Conservation (phyloP, 495 filamentous ascomycete species). For the Trichoderma reesei region DNA sequence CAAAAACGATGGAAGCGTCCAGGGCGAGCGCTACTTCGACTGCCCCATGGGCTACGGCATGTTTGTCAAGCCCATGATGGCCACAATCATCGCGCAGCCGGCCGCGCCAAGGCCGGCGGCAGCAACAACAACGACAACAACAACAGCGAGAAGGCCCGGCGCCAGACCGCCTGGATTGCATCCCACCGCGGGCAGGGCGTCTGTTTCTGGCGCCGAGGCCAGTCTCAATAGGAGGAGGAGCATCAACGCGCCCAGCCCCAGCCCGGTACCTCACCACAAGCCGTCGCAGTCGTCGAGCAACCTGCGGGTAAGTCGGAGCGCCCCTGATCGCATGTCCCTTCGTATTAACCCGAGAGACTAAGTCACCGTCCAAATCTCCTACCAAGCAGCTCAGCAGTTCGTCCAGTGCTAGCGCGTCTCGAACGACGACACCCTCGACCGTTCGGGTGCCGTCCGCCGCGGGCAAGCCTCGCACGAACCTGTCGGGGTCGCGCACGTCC, state of each 20-base stretch:
- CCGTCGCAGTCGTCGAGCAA: slow-evolving; percentile 43
- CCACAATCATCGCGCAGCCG: slow-evolving; percentile 51
- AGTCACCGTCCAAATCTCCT: slow-evolving; percentile 73
- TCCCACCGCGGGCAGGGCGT: slow-evolving; percentile 23
- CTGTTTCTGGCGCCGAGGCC: slow-evolving; percentile 31
- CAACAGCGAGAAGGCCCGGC: slow-evolving; percentile 19
- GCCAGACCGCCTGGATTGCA: slow-evolving; percentile 29
- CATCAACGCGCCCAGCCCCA: slow-evolving; percentile 57
- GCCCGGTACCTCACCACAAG: slow-evolving; percentile 40
- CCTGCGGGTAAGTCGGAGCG: slow-evolving; percentile 39
- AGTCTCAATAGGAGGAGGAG: slow-evolving; percentile 48
- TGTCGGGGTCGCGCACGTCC: slow-evolving; percentile 43
- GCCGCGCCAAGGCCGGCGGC: slow-evolving; percentile 21
- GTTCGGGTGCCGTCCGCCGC: slow-evolving; percentile 30
- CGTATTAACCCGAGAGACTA: slow-evolving; percentile 15
- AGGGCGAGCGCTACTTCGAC: slow-evolving; percentile 84
- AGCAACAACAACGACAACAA: background rate
- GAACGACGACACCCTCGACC: slow-evolving; percentile 51
- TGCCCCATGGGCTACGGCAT: slow-evolving; percentile 74
- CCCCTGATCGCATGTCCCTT: background rate
- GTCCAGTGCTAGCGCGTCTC: slow-evolving; percentile 47
- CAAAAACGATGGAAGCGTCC: slow-evolving; percentile 90
- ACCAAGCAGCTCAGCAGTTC: slow-evolving; percentile 61
- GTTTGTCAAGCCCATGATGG: slow-evolving; percentile 66
- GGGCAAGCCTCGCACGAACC: slow-evolving; percentile 44